Percentiles rank a stretch among this genome's conserved stretches.
Evolutionary conservation across 805 yeast species (phyloP).

Genomic region (Candida sakaeoensis): DNA sequence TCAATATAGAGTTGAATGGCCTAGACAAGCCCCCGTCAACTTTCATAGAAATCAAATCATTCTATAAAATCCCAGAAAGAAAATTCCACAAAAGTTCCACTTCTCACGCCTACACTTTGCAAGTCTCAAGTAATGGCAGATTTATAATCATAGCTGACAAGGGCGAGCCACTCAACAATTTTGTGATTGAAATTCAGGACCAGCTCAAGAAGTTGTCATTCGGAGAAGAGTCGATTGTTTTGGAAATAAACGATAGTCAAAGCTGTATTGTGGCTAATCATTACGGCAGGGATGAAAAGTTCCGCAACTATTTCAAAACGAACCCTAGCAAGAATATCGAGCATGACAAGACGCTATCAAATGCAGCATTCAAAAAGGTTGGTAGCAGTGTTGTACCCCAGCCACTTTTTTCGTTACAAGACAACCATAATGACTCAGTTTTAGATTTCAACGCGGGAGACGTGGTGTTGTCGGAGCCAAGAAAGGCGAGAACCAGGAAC

Average conservation of each 20-base stretch:
- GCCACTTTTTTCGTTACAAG: not conserved
- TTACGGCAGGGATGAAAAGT: constrained; percentile 10
- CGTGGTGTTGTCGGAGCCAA: not conserved
- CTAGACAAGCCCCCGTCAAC: not conserved
- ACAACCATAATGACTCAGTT: not conserved
- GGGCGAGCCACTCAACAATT: constrained; percentile 8
- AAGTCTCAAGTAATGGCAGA: constrained; percentile 10
- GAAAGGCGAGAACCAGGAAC: constrained; percentile 5
- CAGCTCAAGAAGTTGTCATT: constrained; percentile 13
- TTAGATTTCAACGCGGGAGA: not conserved
- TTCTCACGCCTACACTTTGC: not conserved
- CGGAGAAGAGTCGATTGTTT: constrained; percentile 11
- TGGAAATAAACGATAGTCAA: constrained; percentile 10
- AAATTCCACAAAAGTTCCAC: not conserved
- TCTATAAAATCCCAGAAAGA: not conserved
- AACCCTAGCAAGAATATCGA: constrained; percentile 7
- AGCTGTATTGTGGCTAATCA: constrained; percentile 12
- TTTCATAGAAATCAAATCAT: constrained; percentile 5
- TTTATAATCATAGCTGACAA: constrained; percentile 11
- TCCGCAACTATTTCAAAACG: constrained; percentile 11
- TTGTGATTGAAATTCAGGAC: constrained; percentile 10
- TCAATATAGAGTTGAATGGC: not conserved
- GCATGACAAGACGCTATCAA: constrained; percentile 4
- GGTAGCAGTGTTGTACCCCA: not conserved
- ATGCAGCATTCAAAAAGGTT: not conserved